Evolutionary conservation across 23 red algal genomes (phyloP).

Genomic region (Gracilaria vermiculophylla): DNA sequence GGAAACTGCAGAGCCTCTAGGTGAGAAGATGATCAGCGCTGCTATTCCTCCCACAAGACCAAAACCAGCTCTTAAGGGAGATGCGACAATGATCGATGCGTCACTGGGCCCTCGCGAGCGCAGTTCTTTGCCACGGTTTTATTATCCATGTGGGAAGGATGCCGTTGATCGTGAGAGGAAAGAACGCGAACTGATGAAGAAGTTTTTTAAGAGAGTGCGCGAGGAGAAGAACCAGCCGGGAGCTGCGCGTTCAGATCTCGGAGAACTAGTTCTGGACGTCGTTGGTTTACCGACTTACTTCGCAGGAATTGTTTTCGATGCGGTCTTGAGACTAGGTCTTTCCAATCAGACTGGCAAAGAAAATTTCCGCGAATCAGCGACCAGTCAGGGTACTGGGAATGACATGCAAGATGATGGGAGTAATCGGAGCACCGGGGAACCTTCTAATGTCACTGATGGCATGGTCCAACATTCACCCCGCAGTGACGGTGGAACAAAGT

Average conservation of each 20-base stretch:
- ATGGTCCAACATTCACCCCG: background rate
- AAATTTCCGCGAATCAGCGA: background rate
- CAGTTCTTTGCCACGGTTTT: constrained; percentile 70
- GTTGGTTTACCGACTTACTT: constrained; percentile 84
- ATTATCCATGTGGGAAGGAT: constrained; percentile 80
- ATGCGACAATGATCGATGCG: constrained; percentile 39
- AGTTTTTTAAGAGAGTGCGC: constrained; percentile 26
- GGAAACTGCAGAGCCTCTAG: background rate
- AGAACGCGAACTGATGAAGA: constrained; percentile 42
- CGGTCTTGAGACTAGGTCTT: background rate
- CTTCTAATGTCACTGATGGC: background rate
- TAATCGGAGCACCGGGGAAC: background rate
- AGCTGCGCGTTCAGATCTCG: constrained; percentile 58
- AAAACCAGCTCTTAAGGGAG: background rate
- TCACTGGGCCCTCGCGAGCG: background rate
- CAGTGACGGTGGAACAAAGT: constrained; percentile 25
- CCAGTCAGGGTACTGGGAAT: background rate
- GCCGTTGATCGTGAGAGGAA: constrained; percentile 58
- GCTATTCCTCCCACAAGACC: constrained; percentile 33
- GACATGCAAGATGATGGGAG: background rate
- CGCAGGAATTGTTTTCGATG: constrained; percentile 66
- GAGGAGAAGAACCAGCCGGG: constrained; percentile 24
- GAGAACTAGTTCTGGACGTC: constrained; percentile 64
- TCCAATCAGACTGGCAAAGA: background rate
- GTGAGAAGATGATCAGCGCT: background rate